These are phyloP conservation scores for Basipetospora chlamydospora DNA, from an alignment of 2,329 filamentous ascomycete genomes.

Conservation along the genomic window DNA sequence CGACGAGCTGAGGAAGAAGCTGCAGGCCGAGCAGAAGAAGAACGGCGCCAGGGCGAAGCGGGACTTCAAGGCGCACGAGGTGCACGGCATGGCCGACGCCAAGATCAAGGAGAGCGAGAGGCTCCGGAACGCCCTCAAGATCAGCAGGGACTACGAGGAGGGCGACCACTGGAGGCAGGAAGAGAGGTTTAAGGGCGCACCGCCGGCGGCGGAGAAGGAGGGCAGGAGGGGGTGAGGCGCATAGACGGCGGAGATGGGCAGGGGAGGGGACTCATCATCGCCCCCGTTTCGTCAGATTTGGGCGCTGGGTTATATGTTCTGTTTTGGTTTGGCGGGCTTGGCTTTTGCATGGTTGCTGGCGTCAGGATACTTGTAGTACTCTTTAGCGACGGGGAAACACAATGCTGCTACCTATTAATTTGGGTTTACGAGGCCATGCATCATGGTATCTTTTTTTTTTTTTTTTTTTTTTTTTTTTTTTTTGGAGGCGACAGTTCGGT, in stretches of 20 bases:
- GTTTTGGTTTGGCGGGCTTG: too few relatives aligned
- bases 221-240: slow-evolving; percentile 2
- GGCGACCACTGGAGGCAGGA: slow-evolving; percentile 80
- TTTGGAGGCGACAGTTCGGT: too few relatives aligned
- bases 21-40: slow-evolving; percentile 21
- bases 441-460: too few relatives aligned
- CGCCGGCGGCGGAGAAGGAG: slow-evolving; percentile 13
- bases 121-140: slow-evolving; percentile 72
- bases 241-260: not conserved
- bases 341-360: too few relatives aligned
- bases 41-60: slow-evolving; percentile 24
- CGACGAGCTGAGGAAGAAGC: slow-evolving; percentile 25
- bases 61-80: slow-evolving; percentile 77
- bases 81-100: slow-evolving; percentile 88
- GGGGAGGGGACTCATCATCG: too few relatives aligned
- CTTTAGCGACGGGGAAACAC: too few relatives aligned
- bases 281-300: too few relatives aligned
- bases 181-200: slow-evolving; percentile 40
- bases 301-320: too few relatives aligned
- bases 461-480: too few relatives aligned
- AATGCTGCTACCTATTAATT: too few relatives aligned
- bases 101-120: slow-evolving; percentile 94
- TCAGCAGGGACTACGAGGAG: slow-evolving; percentile 73
- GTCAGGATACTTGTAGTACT: too few relatives aligned
- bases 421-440: too few relatives aligned